Evolutionary conservation across 75 land plant species (phyloP), one percentile per base, ranked within the genome.

Genomic region (Pinus tabuliformis): DNA sequence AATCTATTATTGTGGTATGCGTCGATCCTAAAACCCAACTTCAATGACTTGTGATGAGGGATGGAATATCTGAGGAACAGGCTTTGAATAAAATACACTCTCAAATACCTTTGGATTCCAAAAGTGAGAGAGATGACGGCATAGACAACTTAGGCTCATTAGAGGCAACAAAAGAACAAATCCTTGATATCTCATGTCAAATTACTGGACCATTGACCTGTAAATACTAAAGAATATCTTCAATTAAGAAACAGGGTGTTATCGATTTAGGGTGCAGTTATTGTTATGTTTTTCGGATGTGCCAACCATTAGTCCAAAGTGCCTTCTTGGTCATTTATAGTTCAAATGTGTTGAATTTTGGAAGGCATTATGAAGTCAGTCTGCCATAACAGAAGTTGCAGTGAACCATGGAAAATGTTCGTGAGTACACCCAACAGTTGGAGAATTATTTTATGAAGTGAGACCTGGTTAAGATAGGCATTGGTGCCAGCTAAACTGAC

Each of bases 11-110:
- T 68, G 99, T 94, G 26, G 94, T 96, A 16, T 93, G 99, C 92
- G 97, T 96, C 13, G 97, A 96, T 78, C 82, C 89, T 26, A 81
- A 86, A 21, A 93, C 94, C n/a, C 96, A 96, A 66, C 89, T 94
- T 74, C 80, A 75, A 15, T 86, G 99, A 17, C 88, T 96, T 8
- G 83, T 92, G 80, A 79, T 81, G 8, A 87, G 99, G 56, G 98
- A 96, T 77, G 81, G 85, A 42, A 76, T 84, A 37, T 83, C 91
- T 2, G 85, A 88, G 52, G 95, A 96, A 74, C 90, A 92, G 59
- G 95, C 95, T 5, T 64, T 63, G 49, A 90, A 89, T 65, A 87
- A 88, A 78, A 94, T 96, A 56, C 85, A 84, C 66, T 83, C 99
- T 42, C 99, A 96, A 66, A 82, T 83, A 60, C 42, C 98, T 5